Percentiles rank a stretch among this genome's conserved stretches.
Conservation (phyloP, 75 land plant species). For the Picea glauca region DNA sequence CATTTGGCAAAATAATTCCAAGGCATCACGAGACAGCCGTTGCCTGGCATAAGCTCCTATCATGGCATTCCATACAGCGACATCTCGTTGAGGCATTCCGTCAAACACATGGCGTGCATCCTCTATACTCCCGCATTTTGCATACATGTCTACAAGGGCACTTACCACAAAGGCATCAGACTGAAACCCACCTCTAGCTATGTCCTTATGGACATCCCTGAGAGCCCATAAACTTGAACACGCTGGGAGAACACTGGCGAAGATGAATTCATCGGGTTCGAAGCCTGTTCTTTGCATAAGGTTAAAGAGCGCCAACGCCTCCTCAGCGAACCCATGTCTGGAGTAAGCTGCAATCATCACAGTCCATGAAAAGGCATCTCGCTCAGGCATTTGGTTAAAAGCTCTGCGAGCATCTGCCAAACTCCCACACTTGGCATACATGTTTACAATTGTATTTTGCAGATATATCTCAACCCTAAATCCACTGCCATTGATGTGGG, state of each 20-base stretch:
- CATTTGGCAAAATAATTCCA: conserved; percentile 26
- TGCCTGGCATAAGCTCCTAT: conserved; percentile 19
- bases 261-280: no score
- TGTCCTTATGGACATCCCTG: not conserved
- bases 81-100: not conserved
- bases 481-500: not conserved
- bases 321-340: not conserved
- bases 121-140: not conserved
- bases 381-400: conserved; percentile 14
- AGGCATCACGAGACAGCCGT: conserved; percentile 13
- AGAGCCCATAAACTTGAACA: no score
- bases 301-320: conserved; percentile 13
- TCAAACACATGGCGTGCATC: conserved; percentile 1
- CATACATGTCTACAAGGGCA: not conserved
- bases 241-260: no score
- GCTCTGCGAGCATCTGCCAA: conserved; percentile 7
- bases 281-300: no score
- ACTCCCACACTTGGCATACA: conserved; percentile 27
- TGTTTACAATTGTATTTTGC: conserved; percentile 19
- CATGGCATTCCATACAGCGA: not conserved
- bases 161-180: not conserved
- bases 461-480: not conserved
- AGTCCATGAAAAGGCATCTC: conserved; percentile 17
- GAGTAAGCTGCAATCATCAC: conserved; percentile 14
- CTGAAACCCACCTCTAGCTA: not conserved